Evolutionary conservation across 2,329 filamentous ascomycete species (phyloP).

Genomic region (Fusarium odoratissimum): DNA sequence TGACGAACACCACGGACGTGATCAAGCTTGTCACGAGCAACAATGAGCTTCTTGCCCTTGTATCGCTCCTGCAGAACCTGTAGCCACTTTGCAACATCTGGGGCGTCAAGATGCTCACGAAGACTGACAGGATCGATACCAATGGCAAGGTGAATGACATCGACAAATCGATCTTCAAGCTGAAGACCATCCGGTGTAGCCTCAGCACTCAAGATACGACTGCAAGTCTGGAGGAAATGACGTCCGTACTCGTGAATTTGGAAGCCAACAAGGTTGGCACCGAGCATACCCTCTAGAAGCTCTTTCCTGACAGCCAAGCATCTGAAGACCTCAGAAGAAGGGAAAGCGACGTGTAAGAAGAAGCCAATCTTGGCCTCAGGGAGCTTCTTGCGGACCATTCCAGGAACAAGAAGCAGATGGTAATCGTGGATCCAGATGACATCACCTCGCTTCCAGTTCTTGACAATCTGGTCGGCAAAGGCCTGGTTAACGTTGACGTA

Average conservation of each 20-base stretch:
- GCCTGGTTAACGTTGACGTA: slow-evolving; percentile 93
- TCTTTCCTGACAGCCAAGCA: slow-evolving; percentile 89
- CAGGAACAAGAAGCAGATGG: slow-evolving; percentile 87
- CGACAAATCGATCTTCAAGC: slow-evolving; percentile 91
- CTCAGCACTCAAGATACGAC: slow-evolving; percentile 88
- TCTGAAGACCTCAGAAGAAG: slow-evolving; percentile 94
- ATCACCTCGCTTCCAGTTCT: slow-evolving; percentile 93
- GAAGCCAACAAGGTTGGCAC: slow-evolving; percentile 92
- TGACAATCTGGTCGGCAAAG: slow-evolving; percentile 90
- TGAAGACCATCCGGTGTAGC: slow-evolving; percentile 89
- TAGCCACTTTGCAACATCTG: slow-evolving; percentile 82
- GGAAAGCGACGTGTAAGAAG: slow-evolving; percentile 95
- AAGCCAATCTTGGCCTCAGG: slow-evolving; percentile 96
- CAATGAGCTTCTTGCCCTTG: slow-evolving; percentile 88
- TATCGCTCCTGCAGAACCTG: slow-evolving; percentile 85
- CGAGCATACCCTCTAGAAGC: slow-evolving; percentile 90
- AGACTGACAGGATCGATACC: slow-evolving; percentile 89
- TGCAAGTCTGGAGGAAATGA: slow-evolving; percentile 96
- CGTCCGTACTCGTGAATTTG: slow-evolving; percentile 93
- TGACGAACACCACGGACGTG: slow-evolving; percentile 91
- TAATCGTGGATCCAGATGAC: slow-evolving; percentile 97
- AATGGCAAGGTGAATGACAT: slow-evolving; percentile 86
- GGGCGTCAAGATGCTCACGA: slow-evolving; percentile 74
- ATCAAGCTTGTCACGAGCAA: slow-evolving; percentile 94
- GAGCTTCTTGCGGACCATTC: slow-evolving; percentile 88